Base-by-base conservation (phyloP, 352 stramenopile genomes). In the Pythium rhizo-oryzae region DNA sequence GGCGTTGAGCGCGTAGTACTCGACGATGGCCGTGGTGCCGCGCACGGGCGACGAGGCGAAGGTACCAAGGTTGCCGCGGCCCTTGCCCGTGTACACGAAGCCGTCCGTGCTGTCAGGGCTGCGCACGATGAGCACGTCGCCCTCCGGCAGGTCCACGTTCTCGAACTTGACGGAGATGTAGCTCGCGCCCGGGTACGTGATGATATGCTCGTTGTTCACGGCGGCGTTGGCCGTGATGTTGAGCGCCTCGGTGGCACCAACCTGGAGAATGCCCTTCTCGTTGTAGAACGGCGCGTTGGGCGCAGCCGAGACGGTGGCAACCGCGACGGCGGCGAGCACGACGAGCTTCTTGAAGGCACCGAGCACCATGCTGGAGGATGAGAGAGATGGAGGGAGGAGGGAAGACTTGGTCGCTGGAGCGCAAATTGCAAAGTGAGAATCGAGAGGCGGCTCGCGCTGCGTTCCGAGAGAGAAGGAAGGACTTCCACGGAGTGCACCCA, bases 121-220 rank as follows among this genome's bases (percentile, higher is more conserved):
- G 51, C 53, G 72, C 58, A 93, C 69, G 41, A 85, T 62, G 21
- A 93, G 75, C 13, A 71, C 69, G 44, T 91, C 81, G 19, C 74
- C 77, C 19, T 76, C 60, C 4, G 82, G 82, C 6, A 93, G 67
- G 61, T 86, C 70, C 39, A 93, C 81, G 25, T 62, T 62, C 53
- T 66, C 46, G 50, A 93, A 89, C 55, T 85, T 74, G 21, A 91
- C 72, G 5, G 79, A 66, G 35, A 90, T 80, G 65, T 90, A 90
- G 19, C 67, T 80, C 19, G 81, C 76, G 24, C 74, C 71, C 41
- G 83, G 64, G 76, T 87, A 74, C 49, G 74, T 70, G 51, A 71
- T 62, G 25, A 30, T 51, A 50, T 71, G 46, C 59, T 50, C 28
- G 59, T 25, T 56, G 41, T 62, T 57, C 28, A 23, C n/a, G 4